Evolutionary conservation across 768 basidiomycete genomes (phyloP), one percentile per base, ranked within the genome.

Genomic region (Tricholoma terreum): DNA sequence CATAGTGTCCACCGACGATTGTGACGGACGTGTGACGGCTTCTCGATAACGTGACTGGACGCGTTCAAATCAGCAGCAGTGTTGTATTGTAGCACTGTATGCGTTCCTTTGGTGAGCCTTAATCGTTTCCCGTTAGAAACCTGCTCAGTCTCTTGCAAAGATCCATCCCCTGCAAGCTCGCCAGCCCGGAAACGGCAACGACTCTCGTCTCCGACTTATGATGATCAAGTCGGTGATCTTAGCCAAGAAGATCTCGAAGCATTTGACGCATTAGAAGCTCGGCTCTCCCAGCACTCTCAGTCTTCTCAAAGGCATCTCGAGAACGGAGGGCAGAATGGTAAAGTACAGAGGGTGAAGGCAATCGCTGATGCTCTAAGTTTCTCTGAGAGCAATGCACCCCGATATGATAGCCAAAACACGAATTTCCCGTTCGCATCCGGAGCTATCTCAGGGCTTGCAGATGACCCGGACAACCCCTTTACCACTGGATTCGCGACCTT

Each of bases 181-280:
- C 82, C 80, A n/a, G 65, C 73, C 9, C 73, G 75, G 38, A 89
- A 89, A 69, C 77, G 83, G 19, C 81, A 81, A 61, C 77, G 87
- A 40, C 76, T 87, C 27, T 85, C 86, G 0, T 87, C 86, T 0
- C 86, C 87, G 1, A 82, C 82, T 19, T 86, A 84, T 58, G 86
- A 87, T 58, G 73, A 77, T 46, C 79, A 80, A 59, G 64, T 82
- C 21, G 71, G 59, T 6, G 80, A 80, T 19, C 66, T 84, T 53
- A 87, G 79, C 51, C 78, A 82, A 58, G 79, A 83, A 33, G 80
- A 86, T 54, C 66, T 87, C 10, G 71, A 73, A 34, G 84, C 80
- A 3, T 78, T 84, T 45, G 84, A 86, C 64, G 73, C 73, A 35
- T 66, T 85, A 10, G 80, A 85, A 27, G 71, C 73, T 5, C 69